Conservation (phyloP, 2,329 filamentous ascomycete genomes). For the Pyricularia grisea region DNA sequence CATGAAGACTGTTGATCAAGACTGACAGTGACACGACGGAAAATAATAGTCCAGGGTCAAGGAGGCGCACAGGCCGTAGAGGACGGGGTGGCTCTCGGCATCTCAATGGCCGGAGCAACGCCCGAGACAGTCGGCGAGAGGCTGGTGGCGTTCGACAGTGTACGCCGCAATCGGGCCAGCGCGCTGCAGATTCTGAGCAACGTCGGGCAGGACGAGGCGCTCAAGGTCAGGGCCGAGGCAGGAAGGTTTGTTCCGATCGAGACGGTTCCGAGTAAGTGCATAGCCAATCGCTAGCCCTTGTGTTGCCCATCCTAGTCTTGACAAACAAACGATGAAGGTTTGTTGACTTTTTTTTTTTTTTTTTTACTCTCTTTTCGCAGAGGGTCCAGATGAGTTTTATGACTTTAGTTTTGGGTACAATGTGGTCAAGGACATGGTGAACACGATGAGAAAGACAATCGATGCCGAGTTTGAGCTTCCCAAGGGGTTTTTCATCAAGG, state of each 20-base stretch:
- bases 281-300: too few relatives aligned
- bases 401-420: conserved; percentile 3
- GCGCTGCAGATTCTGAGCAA: conserved; percentile 24
- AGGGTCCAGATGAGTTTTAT: neutral
- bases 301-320: too few relatives aligned
- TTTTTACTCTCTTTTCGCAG: neutral
- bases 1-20: neutral
- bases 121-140: conserved; percentile 11
- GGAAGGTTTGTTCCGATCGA: conserved; percentile 5
- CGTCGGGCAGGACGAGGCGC: conserved; percentile 19
- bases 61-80: conserved; percentile 23
- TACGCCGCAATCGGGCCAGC: conserved; percentile 19
- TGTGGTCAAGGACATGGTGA: neutral
- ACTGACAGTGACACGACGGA: neutral
- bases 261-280: conserved; percentile 7
- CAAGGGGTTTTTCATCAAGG: neutral
- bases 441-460: neutral
- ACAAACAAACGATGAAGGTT: neutral
- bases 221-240: conserved; percentile 6
- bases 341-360: neutral
- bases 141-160: conserved; percentile 19
- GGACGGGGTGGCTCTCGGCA: conserved; percentile 20
- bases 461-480: neutral
- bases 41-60: conserved; percentile 25
- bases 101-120: conserved; percentile 15